Conservation (phyloP, 2,329 filamentous ascomycete species). For the Talaromyces sp. region DNA sequence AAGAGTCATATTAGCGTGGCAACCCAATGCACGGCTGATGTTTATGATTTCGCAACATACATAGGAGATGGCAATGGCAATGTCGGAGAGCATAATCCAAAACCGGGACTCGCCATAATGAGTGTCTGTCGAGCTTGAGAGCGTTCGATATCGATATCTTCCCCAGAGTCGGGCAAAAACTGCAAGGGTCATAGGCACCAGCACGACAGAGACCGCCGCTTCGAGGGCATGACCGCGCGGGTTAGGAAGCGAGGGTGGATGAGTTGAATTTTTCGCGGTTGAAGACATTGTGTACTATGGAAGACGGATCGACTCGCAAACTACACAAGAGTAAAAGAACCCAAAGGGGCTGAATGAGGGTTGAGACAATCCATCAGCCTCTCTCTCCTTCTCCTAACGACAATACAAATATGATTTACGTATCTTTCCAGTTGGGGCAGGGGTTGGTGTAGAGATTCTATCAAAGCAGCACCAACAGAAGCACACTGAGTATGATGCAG, state of each 20-base stretch:
- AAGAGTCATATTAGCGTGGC: neutral
- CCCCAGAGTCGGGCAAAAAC: conserved; percentile 8
- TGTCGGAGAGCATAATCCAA: conserved; percentile 11
- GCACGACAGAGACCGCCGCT: neutral
- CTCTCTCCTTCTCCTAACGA: neutral
- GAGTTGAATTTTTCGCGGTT: neutral
- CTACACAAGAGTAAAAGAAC: neutral
- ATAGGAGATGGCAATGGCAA: neutral
- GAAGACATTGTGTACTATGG: neutral
- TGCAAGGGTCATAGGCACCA: conserved; percentile 3
- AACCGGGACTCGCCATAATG: conserved; percentile 3
- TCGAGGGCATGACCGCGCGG: neutral
- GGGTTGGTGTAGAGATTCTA: neutral
- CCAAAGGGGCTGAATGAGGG: neutral
- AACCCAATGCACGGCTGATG: neutral
- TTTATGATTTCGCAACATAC: neutral
- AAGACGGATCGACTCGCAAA: neutral
- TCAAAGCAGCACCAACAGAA: neutral
- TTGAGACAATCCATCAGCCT: neutral
- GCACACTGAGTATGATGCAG: neutral
- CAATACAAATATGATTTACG: neutral
- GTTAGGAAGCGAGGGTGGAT: neutral
- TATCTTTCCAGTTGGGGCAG: neutral
- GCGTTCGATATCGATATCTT: conserved; percentile 5
- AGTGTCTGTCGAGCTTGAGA: conserved; percentile 4